Evolutionary conservation across 2,329 filamentous ascomycete species (phyloP), one percentile per base, ranked within the genome.

Genomic region (Xylariaceae sp.): DNA sequence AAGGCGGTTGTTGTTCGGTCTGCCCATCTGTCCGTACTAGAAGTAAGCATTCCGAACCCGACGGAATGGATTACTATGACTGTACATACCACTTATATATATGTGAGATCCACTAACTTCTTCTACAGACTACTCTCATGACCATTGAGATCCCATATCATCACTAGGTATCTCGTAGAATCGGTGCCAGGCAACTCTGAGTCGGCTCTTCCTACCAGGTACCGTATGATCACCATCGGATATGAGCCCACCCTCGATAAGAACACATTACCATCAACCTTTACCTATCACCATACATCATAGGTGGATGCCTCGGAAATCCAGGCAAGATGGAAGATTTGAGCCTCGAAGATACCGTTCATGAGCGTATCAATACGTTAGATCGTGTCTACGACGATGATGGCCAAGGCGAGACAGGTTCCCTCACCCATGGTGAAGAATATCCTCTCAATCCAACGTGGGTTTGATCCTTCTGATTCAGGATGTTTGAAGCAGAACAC

Each of bases 361-460:
- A 74, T 47, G 67, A 73, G 50, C 70, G 74, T 53, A 65, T 71
- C 5, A 68, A 73, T 50, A 66, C 49, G 17, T 42, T 68, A 51
- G 70, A 72, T 51, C 60, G 56, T 11, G 9, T 17, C 30, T 39
- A 53, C 11, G 48, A 65, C 23, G 62, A 71, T 10, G 68, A 72
- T 42, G 62, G 66, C 17, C 60, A 71, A 44, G 58, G 69, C 60
- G 62, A 66, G 17, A 57, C 70, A 39, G 58, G 68, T 11, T 62
- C 69, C 60, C 71, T 65, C 4, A 72, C 75, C 55, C 68, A 71
- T 45, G 73, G 74, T 58, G 77, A 78, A 53, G 70, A 75, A 57
- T 69, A 72, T 9, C 76, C 80, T 66, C 70, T 80, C 13, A 69
- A 77, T 44, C 79, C 78, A 17, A 78, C 75, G 78, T 78, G 65